Percentiles rank a stretch among this genome's conserved stretches.
Evolutionary conservation across 805 yeast genomes (phyloP).

Genomic region (Metschnikowia chrysomelidarum): DNA sequence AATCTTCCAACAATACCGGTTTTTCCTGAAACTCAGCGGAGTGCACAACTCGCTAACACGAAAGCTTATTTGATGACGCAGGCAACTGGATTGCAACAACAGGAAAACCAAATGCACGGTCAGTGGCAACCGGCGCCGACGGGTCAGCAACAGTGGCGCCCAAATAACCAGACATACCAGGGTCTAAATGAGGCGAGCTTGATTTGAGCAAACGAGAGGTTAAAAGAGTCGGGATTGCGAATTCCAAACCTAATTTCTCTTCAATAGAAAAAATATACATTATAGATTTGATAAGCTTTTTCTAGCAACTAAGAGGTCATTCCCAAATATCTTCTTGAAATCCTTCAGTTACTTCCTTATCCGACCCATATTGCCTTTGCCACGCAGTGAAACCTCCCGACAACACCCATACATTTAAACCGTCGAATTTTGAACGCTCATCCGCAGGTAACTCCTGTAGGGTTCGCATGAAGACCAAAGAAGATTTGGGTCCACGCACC

Average conservation of each 20-base stretch:
- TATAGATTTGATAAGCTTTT: slow-evolving; percentile 1
- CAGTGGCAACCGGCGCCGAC: slow-evolving; percentile 10
- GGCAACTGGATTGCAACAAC: slow-evolving; percentile 13
- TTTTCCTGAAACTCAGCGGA: slow-evolving; percentile 55
- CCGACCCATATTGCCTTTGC: slow-evolving; percentile 75
- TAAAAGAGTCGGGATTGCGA: neutral
- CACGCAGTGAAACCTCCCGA: slow-evolving; percentile 84
- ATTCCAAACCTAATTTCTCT: neutral
- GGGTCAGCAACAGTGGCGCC: slow-evolving; percentile 8
- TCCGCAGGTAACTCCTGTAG: slow-evolving; percentile 32
- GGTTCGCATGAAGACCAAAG: slow-evolving; percentile 56
- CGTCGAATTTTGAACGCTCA: slow-evolving; percentile 22
- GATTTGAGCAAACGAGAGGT: slow-evolving; percentile 19
- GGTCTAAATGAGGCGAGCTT: slow-evolving; percentile 26
- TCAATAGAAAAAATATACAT: slow-evolving; percentile 1
- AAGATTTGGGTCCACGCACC: slow-evolving; percentile 87
- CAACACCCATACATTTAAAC: slow-evolving; percentile 63
- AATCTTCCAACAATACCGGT: slow-evolving; percentile 62
- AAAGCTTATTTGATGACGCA: slow-evolving; percentile 22
- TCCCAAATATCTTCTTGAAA: slow-evolving; percentile 38
- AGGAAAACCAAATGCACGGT: slow-evolving; percentile 7
- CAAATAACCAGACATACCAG: slow-evolving; percentile 7
- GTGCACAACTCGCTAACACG: slow-evolving; percentile 38
- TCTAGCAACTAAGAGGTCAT: slow-evolving; percentile 6
- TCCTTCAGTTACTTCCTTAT: slow-evolving; percentile 56